Conservation (phyloP, 768 basidiomycete genomes). For the Gautieria morchelliformis region DNA sequence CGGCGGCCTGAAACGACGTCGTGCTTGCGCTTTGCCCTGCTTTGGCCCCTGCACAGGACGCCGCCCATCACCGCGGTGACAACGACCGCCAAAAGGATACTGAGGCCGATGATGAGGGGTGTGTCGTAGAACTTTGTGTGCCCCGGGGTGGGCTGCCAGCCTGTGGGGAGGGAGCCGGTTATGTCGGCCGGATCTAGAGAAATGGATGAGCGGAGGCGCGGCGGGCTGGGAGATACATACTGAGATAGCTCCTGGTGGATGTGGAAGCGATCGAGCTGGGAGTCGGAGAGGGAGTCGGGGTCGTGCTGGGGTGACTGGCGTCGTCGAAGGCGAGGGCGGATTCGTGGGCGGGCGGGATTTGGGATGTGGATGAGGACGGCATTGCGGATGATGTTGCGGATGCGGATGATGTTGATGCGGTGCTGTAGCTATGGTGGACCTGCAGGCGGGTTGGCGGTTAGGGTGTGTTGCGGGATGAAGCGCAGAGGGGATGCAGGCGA, state of each 20-base stretch:
- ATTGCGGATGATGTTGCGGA: slow-evolving; percentile 11
- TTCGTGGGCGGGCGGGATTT: no score
- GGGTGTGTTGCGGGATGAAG: no score
- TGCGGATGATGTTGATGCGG: background rate
- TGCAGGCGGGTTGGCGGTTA: no score
- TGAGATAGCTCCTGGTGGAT: no score
- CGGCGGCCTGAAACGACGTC: no score
- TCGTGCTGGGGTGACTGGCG: no score
- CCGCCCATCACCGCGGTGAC: slow-evolving; percentile 55
- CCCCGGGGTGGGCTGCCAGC: slow-evolving; percentile 10
- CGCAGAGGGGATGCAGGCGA: no score
- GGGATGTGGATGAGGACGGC: no score
- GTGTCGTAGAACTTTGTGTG: slow-evolving; percentile 5
- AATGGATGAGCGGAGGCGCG: no score
- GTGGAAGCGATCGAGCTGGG: slow-evolving; percentile 21
- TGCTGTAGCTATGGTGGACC: no score
- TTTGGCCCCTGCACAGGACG: slow-evolving; percentile 37
- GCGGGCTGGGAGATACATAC: no score
- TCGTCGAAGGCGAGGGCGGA: no score
- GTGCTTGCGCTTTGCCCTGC: background rate
- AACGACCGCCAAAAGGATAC: slow-evolving; percentile 50
- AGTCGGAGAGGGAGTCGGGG: background rate
- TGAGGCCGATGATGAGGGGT: slow-evolving; percentile 36
- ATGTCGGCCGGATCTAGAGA: background rate
- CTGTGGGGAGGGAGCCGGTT: slow-evolving; percentile 12